Conservation (phyloP, 75 land plant genomes). For the Cupressus sempervirens region DNA sequence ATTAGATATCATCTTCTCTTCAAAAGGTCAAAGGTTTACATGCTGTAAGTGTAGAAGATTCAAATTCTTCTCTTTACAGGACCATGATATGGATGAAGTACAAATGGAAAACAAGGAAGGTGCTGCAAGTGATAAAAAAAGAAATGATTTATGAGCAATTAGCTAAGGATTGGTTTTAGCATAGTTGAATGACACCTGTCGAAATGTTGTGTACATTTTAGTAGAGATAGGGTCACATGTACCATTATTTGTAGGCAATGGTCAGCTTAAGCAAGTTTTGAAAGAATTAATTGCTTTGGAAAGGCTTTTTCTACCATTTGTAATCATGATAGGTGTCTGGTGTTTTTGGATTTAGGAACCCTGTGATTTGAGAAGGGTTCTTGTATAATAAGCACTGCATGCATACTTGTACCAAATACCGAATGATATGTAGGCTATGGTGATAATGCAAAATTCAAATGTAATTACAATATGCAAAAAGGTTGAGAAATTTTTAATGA, state of each 20-base stretch:
- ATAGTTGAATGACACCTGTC: not conserved
- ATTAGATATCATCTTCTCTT: constrained; percentile 1
- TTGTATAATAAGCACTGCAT: too few relatives aligned
- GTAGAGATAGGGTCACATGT: not conserved
- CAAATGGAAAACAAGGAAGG: constrained; percentile 4
- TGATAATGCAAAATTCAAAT: too few relatives aligned
- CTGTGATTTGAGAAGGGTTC: too few relatives aligned
- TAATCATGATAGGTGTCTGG: constrained; percentile 5
- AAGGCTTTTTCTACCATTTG: constrained; percentile 7
- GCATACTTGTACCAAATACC: too few relatives aligned
- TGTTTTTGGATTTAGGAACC: constrained; percentile 9
- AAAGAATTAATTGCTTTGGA: not conserved
- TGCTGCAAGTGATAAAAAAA: not conserved
- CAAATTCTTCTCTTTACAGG: not conserved
- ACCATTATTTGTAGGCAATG: not conserved
- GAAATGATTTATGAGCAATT: not conserved
- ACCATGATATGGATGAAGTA: not conserved
- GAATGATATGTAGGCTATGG: too few relatives aligned
- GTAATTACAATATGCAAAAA: too few relatives aligned
- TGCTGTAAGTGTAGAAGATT: not conserved
- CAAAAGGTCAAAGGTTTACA: not conserved
- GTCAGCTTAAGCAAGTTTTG: not conserved
- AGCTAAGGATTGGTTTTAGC: too few relatives aligned
- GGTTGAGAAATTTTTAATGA: too few relatives aligned
- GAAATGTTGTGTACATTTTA: not conserved